Evolutionary conservation across 768 basidiomycete genomes (phyloP).

Genomic region (Steccherinum ochraceum): DNA sequence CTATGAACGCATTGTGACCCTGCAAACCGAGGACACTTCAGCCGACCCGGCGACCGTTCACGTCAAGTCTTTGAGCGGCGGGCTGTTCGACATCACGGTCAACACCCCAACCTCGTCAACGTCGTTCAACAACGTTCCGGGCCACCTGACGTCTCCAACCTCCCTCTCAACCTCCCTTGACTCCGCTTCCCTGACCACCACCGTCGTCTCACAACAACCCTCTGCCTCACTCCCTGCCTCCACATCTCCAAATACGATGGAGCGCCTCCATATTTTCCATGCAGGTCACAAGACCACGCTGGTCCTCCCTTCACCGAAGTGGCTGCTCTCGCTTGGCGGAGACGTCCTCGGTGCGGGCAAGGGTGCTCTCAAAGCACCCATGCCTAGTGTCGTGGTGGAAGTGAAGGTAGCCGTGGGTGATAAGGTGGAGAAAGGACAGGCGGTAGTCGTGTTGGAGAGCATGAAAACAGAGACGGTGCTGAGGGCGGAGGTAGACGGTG

Average conservation of each 20-base stretch:
- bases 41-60: slow-evolving; percentile 31
- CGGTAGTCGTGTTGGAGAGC: slow-evolving; percentile 81
- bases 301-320: slow-evolving; percentile 60
- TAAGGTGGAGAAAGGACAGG: slow-evolving; percentile 72
- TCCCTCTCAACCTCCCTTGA: slow-evolving; percentile 49
- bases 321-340: slow-evolving; percentile 62
- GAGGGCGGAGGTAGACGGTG: slow-evolving; percentile 60
- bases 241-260: slow-evolving; percentile 48
- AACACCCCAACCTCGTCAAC: slow-evolving; percentile 21
- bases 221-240: slow-evolving; percentile 49
- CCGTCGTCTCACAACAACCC: slow-evolving; percentile 67
- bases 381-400: slow-evolving; percentile 93
- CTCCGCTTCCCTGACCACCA: slow-evolving; percentile 46
- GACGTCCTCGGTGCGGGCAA: slow-evolving; percentile 49
- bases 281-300: slow-evolving; percentile 55
- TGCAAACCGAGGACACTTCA: slow-evolving; percentile 52
- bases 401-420: slow-evolving; percentile 76
- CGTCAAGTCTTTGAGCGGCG: slow-evolving; percentile 16
- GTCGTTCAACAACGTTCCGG: slow-evolving; percentile 46
- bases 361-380: slow-evolving; percentile 73
- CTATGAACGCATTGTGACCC: slow-evolving; percentile 51
- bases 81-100: slow-evolving; percentile 43
- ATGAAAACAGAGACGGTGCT: slow-evolving; percentile 98
- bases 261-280: slow-evolving; percentile 72
- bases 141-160: slow-evolving; percentile 47